phyloP scores from a whole-genome alignment of 306 rosid species.

The Sphenostylis stenocarpa region DNA sequence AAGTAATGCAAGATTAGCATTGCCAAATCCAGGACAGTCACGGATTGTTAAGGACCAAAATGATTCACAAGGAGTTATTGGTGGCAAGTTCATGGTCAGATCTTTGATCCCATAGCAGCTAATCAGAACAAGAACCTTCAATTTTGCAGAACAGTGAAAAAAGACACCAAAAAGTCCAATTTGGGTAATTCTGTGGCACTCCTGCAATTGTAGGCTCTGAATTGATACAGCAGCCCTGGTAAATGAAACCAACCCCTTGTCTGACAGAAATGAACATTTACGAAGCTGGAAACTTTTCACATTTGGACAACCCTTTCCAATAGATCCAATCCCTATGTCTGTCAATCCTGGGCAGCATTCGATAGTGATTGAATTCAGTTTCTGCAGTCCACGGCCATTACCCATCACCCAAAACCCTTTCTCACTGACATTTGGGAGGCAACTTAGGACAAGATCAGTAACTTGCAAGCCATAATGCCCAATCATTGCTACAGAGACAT shows the following conservation, averaged over 20 bases:
- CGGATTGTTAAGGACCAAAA: slow-evolving; percentile 60
- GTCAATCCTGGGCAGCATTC: slow-evolving; percentile 73
- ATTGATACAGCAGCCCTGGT: slow-evolving; percentile 68
- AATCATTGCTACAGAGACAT: slow-evolving; percentile 85
- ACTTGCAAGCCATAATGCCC: slow-evolving; percentile 82
- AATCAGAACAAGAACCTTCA: slow-evolving; percentile 67
- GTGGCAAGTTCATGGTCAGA: slow-evolving; percentile 46
- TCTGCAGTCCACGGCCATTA: slow-evolving; percentile 81
- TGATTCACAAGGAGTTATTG: slow-evolving; percentile 46
- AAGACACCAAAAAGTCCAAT: slow-evolving; percentile 69
- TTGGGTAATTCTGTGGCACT: slow-evolving; percentile 93
- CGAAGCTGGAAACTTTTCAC: slow-evolving; percentile 58
- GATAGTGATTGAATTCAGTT: slow-evolving; percentile 66
- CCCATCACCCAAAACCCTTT: slow-evolving; percentile 98
- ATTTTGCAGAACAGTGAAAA: slow-evolving; percentile 61
- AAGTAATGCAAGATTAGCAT: slow-evolving; percentile 56
- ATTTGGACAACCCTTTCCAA: slow-evolving; percentile 91
- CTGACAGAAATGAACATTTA: slow-evolving; percentile 68
- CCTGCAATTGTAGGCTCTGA: slow-evolving; percentile 80
- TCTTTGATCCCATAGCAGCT: slow-evolving; percentile 86
- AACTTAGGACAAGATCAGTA: slow-evolving; percentile 61
- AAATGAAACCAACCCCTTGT: slow-evolving; percentile 73
- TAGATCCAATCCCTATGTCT: slow-evolving; percentile 69
- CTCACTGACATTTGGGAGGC: slow-evolving; percentile 68
- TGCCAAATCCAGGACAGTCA: slow-evolving; percentile 85